Base-by-base conservation (phyloP, 2,329 filamentous ascomycete species). In the Colletotrichum cuscutae region DNA sequence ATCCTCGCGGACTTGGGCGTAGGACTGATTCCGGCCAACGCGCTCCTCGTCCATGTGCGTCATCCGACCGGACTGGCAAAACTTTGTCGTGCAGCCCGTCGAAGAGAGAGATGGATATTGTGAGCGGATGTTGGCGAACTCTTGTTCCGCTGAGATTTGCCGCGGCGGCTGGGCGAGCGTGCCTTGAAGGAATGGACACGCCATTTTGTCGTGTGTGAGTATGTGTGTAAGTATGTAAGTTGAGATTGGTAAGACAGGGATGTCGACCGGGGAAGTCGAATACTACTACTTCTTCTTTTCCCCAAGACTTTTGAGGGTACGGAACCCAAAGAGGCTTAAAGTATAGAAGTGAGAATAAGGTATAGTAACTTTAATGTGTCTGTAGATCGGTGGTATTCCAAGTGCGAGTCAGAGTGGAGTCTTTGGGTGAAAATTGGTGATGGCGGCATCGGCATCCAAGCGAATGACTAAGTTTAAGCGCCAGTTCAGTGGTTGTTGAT, bases 31-130 rank as follows among this genome's bases (percentile, higher is more conserved):
- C 22, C 67, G 54, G 35, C 70, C 70, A 15, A 72, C 70, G 19
- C 70, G 70, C 30, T 72, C 70, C n/a, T 72, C 70, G 60, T 72
- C 70, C 60, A 61, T 42, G n/a, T 72, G 70, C 22, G 60, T 72
- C 70, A 72, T 72, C 32, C 70, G 59, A 9, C 70, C 70, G 4
- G 70, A 72, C 35, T 72, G 70, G n/a, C 70, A 72, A 15, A 72
- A 72, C 35, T 49, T 70, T 8, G 53, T n/a, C 2, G 70, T 70
- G 60, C 70, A 72, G 42, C 70, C 70, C 5, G 70, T 72, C 19
- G 70, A 72, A 22, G 70, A 46, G 5, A 72, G 54, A 1, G 66
- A 72, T 12, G 70, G 70, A 19, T 72, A 72, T 32, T 65, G 66
- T 13, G 63, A 62, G 56, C 70, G 70, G 19, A 72, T 72, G 35